Evolutionary conservation across 148 eudicot species (phyloP), one percentile per base, ranked within the genome.

Genomic region (Polygonum aviculare): DNA sequence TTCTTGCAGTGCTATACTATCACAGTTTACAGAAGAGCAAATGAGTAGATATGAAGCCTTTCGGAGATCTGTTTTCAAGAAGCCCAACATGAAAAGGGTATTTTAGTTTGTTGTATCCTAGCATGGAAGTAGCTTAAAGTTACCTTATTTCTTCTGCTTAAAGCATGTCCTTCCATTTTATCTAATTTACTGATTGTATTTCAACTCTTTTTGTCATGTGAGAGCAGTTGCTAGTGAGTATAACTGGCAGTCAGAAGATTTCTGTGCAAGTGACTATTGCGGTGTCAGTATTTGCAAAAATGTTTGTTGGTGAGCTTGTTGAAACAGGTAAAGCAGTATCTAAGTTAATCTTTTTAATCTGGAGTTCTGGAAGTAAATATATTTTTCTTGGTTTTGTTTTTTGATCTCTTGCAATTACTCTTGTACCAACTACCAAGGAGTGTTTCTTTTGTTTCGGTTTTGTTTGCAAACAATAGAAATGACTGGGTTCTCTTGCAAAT

Each of bases 291-390:
- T 92, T 92, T 69, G 96, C 97, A 80, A 94, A 94, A 77, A 88
- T 94, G 92, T 94, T 89, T 82, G 96, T 90, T 55, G 97, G 98
- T 59, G 98, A 94, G 82, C 90, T 94, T 77, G 87, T 94, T 74
- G 97, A 94, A 86, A 89, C 91, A 85, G 97, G 98, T 93, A 80
- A 52, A 33, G 31, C 31, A 26, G 31, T 26, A 26, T 26, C 31
- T 26, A 26, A 26, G 31, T 26, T 26, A 26, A 26, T 26, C 31
- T 26, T 26, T 26, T 26, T 26, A 26, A 26, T 26, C 31, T 26
- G 31, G 31, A 26, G 31, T 26, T 26, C 31, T 26, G 31, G n/a
- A 50, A 50, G 54, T 50, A 50, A 12, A 50, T 50, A 50, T 48
- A 45, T 22, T 63, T 12, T 15, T 65, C 44, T 2, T 26, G 31